These are phyloP conservation scores for Whalleya microplaca DNA, from an alignment of 2,329 filamentous ascomycete genomes.

Conservation along the genomic window DNA sequence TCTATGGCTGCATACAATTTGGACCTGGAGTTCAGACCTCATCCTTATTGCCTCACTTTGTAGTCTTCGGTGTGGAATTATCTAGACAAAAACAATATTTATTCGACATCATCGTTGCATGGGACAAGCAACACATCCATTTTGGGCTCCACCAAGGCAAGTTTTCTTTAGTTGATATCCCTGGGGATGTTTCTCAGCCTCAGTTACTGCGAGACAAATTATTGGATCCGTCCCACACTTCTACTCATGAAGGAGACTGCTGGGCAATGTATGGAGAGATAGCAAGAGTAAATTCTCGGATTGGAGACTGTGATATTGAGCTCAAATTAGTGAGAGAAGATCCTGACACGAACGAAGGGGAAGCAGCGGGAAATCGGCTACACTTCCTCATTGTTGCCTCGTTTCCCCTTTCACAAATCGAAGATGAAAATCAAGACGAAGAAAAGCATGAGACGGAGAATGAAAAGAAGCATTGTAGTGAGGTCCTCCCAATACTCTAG, in stretches of 20 bases:
- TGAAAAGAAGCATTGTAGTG: not conserved
- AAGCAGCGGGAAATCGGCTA: conserved; percentile 14
- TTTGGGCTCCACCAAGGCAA: conserved; percentile 2
- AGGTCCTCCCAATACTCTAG: not conserved
- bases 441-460: not conserved
- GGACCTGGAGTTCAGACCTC: not conserved
- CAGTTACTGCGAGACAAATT: not conserved
- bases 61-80: not conserved
- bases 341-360: not conserved
- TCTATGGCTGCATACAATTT: conserved; percentile 9
- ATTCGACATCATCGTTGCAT: conserved; percentile 2
- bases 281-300: not conserved
- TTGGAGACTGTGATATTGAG: not conserved
- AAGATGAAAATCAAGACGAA: not conserved
- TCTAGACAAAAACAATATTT: not conserved
- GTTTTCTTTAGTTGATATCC: not conserved
- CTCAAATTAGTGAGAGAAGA: conserved; percentile 13
- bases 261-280: conserved; percentile 11
- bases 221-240: not conserved
- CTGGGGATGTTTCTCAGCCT: not conserved
- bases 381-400: conserved; percentile 9
- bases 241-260: conserved; percentile 1
- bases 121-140: conserved; percentile 3
- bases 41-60: not conserved
- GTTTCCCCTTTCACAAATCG: not conserved